These are phyloP conservation scores for Myrica gale DNA, from an alignment of 306 rosid species.

Conservation along the genomic window DNA sequence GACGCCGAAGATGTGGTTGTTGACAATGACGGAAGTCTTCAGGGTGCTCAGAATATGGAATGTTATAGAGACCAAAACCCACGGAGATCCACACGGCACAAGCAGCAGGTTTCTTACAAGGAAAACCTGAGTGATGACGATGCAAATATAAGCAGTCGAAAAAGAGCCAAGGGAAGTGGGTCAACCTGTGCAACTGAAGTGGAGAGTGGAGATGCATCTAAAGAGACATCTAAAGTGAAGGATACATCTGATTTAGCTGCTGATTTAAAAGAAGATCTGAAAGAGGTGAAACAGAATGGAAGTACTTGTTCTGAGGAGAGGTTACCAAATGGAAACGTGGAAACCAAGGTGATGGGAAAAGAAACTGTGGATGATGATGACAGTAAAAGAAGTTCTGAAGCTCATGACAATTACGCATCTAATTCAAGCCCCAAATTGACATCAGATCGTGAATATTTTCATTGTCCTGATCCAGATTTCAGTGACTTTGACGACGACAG, in stretches of 20 bases:
- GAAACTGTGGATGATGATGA: conserved; percentile 22
- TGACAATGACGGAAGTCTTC: conserved; percentile 37
- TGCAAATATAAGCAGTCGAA: conserved; percentile 24
- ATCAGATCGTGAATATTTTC: conserved; percentile 16
- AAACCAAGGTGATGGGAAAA: conserved; percentile 30
- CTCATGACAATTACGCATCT: conserved; percentile 22
- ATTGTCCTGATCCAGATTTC: conserved; percentile 67
- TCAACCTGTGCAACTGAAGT: conserved; percentile 32
- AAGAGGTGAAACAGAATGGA: conserved; percentile 38
- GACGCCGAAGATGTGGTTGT: conserved; percentile 49
- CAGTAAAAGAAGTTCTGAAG: conserved; percentile 31
- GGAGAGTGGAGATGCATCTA: conserved; percentile 26
- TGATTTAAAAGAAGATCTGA: conserved; percentile 28
- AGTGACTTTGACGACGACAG: conserved; percentile 65
- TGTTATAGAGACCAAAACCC: conserved; percentile 37
- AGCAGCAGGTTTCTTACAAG: conserved; percentile 63
- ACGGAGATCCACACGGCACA: conserved; percentile 73
- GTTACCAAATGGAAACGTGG: conserved; percentile 30
- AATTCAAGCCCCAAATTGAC: conserved; percentile 32
- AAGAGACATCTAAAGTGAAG: conserved; percentile 38
- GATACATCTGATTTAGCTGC: conserved; percentile 35
- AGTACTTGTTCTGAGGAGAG: conserved; percentile 28
- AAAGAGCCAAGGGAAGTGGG: conserved; percentile 45
- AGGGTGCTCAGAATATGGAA: conserved; percentile 33
- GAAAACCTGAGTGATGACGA: conserved; percentile 71